These are phyloP conservation scores for Diaporthe sp. DNA, from an alignment of 2,329 filamentous ascomycete genomes.

Conservation along the genomic window DNA sequence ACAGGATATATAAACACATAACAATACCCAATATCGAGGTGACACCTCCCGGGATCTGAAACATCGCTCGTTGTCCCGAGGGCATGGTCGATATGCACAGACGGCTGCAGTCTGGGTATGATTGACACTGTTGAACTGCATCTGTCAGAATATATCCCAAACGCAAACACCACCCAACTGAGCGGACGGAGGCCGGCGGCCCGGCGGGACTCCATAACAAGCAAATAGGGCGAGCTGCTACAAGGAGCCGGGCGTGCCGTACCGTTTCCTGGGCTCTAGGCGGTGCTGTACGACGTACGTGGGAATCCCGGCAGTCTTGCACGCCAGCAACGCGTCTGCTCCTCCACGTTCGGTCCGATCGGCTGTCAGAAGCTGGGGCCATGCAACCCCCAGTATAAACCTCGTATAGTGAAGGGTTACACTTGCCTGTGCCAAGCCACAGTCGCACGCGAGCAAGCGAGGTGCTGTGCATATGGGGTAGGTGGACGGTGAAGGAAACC, in stretches of 20 bases:
- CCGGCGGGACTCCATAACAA: background rate
- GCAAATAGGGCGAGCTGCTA: constrained; percentile 9
- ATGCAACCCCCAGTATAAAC: background rate
- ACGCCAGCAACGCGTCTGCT: background rate
- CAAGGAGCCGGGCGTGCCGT: background rate
- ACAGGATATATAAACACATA: constrained; percentile 8
- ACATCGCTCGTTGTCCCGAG: no score
- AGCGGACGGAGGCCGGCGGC: background rate
- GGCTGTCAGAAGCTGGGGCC: constrained; percentile 10
- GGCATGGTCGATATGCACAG: background rate
- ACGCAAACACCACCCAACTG: background rate
- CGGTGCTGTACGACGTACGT: background rate
- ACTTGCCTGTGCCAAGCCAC: background rate
- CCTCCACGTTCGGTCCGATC: background rate
- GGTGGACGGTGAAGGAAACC: background rate
- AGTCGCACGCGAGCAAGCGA: background rate
- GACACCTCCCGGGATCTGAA: background rate
- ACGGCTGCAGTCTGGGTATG: background rate
- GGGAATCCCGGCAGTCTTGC: background rate
- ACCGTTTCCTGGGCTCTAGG: background rate
- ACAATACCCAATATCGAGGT: constrained; percentile 2
- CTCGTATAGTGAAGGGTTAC: background rate
- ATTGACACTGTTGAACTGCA: background rate
- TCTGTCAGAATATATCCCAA: background rate
- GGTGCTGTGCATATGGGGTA: background rate